Base-by-base conservation (phyloP, 176 grass and related monocot genomes). In the Oropetium thomaeum region DNA sequence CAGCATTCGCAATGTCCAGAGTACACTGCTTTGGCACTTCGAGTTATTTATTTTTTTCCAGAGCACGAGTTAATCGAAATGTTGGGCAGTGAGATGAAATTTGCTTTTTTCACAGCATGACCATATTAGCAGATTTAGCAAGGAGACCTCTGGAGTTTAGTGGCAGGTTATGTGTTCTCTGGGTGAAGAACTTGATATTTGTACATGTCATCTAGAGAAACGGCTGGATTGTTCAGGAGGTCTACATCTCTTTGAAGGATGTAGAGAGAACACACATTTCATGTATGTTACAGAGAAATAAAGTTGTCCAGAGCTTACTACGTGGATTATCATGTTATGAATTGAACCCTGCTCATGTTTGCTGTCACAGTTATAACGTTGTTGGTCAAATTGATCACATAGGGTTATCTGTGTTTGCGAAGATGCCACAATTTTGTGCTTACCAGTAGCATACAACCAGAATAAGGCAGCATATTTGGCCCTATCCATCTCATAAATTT, bases 241-340 rank as follows among this genome's bases (percentile, higher is more conserved):
- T 40, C 53, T 57, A 8, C 8, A 22, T 77, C 41, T 51, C 10
- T 3, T 29, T 26, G n/a, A 37, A 65, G 19, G 34, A 54, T 57
- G 53, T 74, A 73, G 52, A 55, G 51, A 79, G 25, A 44, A 62
- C 44, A 79, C 31, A 26, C 25, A 17, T 4, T 23, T 43, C 34
- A 7, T 73, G 20, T 73, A 73, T 79, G 49, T 64, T 88, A 55
- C 55, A 69, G 75, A 74, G 48, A 39, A 84, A 88, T 84, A 84
- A 84, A 84, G 43, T 26, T 45, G 48, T 73, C 39, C 38, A 52
- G 7, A 52, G 49, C 49, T 52, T 52, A 52, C 49, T 52, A 52
- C 49, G 16, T 45, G 41, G 20, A 51, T 10, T 2, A 2, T 22
- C 17, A 53, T 41, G 20, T 10, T 10, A 40, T 22, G 31, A 23